Base-by-base conservation (phyloP, 805 yeast genomes). In the Kuraishia borneana region DNA sequence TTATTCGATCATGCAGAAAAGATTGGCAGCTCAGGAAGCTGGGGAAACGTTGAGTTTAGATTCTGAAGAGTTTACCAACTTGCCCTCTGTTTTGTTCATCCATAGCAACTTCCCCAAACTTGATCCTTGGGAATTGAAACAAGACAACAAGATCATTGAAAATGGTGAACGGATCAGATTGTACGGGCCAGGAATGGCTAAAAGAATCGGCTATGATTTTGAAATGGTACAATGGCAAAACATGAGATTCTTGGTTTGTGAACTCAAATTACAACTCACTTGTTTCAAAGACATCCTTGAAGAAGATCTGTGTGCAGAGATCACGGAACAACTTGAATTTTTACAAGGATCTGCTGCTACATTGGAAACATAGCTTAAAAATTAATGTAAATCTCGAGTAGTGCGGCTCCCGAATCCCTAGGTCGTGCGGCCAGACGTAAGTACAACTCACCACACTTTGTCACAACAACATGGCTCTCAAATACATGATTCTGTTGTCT, bases 401-500 rank as follows among this genome's bases (percentile, higher is more conserved):
- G 23, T 10, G 23, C 7, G 23, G 23, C 9, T 10, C 10, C 9
- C 23, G 23, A 7, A 21, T 7, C 23, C 23, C 23, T 21, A 7
- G 10, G 9, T 7, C 7, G 23, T 7, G 23, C 23, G 7, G 23
- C 7, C 7, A 10, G 23, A 21, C 9, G 23, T 21, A 7, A 7
- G 10, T 10, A 7, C 23, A 21, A 21, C 7, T 7, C 7, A 20
- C 26, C 13, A 19, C 13, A 31, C 26, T 9, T 18, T 13, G 18
- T n/a, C 5, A 6, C 23, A 21, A 12, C 16, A 25, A 12, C 28
- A 83, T 83, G 94, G 78, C 81, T 8, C 70, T 92, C 38, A 81
- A 81, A 45, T 94, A 82, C 54, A 48, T 89, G 35, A 66, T 94
- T 32, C 61, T 92, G 34, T 69, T 89, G 12, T 88, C 96, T 10